Evolutionary conservation across 177 flowering plant genomes (phyloP).

Genomic region (Telopea speciosissima): DNA sequence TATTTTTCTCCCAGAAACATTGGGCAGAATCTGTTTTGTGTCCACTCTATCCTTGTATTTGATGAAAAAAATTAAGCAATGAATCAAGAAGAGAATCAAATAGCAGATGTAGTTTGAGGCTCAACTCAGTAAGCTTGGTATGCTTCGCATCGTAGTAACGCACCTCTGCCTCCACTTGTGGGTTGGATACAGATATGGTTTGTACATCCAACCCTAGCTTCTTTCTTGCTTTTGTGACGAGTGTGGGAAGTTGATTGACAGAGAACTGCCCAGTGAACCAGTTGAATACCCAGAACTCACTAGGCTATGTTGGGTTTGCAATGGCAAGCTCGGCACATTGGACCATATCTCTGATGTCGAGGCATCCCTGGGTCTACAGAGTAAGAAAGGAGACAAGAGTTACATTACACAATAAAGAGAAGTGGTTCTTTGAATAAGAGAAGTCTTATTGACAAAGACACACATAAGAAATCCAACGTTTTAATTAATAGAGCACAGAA

Average conservation of each 20-base stretch:
- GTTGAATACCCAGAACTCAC: conserved; percentile 93
- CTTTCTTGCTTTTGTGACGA: conserved; percentile 80
- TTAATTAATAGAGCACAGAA: neutral
- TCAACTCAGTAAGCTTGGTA: conserved; percentile 82
- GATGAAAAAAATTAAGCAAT: conserved; percentile 67
- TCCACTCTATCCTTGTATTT: conserved; percentile 75
- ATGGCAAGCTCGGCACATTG: conserved; percentile 93
- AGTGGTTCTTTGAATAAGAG: neutral
- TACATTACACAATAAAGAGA: neutral
- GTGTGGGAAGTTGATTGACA: conserved; percentile 78
- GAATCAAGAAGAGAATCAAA: conserved; percentile 93
- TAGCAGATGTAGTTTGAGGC: conserved; percentile 82
- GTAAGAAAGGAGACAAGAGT: neutral
- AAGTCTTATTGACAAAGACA: neutral
- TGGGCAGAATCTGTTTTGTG: conserved; percentile 84
- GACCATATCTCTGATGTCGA: conserved; percentile 94
- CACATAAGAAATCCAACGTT: neutral
- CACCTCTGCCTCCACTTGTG: conserved; percentile 93
- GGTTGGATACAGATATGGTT: conserved; percentile 79
- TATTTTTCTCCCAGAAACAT: conserved; percentile 78
- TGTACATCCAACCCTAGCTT: conserved; percentile 81
- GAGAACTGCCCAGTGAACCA: conserved; percentile 96
- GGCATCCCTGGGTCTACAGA: conserved; percentile 86
- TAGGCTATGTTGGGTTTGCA: conserved; percentile 75
- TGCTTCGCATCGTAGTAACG: conserved; percentile 96